Base-by-base conservation (phyloP, 2,329 filamentous ascomycete species). In the Aureobasidium sp. region DNA sequence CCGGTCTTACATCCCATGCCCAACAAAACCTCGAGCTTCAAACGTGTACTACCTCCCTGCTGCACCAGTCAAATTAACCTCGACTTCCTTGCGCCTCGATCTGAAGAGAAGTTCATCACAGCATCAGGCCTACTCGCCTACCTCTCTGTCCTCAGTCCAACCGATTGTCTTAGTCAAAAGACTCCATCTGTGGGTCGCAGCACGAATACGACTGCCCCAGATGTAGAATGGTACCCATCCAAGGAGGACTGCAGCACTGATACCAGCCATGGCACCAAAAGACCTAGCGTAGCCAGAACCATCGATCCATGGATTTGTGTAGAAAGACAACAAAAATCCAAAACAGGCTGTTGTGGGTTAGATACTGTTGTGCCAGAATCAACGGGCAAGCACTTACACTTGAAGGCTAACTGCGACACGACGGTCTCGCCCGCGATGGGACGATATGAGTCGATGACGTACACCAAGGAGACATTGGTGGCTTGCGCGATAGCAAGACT, bases 301-400 rank as follows among this genome's bases (percentile, higher is more conserved):
- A 7, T 74, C 71, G 41, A 85, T 77, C 83, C 83, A 85, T 0
- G 81, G 77, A 67, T 85, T 85, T 1, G 81, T 84, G 68, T 85
- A 85, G 68, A 85, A 85, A 0, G 79, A 82, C 1, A 85, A 74
- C 0, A 85, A 72, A 68, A 85, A 85, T 5, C 82, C 82, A 67
- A 85, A 84, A 8, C 79, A 69, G 17, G 81, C 79, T 81, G 63
- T 26, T 5, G 27, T 7, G 39, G 47, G 41, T 59, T 13, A 20
- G 32, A 59, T 60, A 20, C 20, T 20, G 20, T 20, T 20, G 20
- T 20, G 20, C 20, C 20, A 20, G 20, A 20, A 20, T 20, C 20
- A 20, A 20, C 20, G 20, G 20, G 20, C 20, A 20, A 20, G 20
- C 20, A 20, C 20, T 62, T 52, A 65, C 62, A 64, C 37, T 66